Percentiles rank a stretch among this genome's conserved stretches.
Conservation (phyloP, 2,329 filamentous ascomycete species). For the Drechmeria coniospora region DNA sequence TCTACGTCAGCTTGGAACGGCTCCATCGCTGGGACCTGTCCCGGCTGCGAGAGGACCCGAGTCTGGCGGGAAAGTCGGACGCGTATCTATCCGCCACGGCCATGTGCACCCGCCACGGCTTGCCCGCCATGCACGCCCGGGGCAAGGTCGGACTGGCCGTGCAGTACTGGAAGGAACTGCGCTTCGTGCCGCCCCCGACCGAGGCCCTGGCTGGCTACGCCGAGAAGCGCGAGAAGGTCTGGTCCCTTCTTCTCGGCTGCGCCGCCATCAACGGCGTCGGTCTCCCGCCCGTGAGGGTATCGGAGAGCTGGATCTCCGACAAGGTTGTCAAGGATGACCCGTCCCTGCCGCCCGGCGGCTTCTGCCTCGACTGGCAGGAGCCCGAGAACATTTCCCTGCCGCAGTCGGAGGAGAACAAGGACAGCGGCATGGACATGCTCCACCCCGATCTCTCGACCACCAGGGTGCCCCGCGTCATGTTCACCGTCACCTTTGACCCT, state of each 20-base stretch:
- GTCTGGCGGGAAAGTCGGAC: constrained; percentile 27
- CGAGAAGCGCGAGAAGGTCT: constrained; percentile 34
- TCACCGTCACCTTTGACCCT: constrained; percentile 60
- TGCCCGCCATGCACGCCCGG: constrained; percentile 54
- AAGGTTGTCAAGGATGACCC: constrained; percentile 43
- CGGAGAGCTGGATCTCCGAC: constrained; percentile 58
- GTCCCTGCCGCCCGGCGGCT: constrained; percentile 24
- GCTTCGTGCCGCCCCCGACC: constrained; percentile 26
- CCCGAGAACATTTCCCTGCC: constrained; percentile 48
- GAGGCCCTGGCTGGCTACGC: constrained; percentile 21
- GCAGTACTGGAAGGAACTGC: constrained; percentile 61
- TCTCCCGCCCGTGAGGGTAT: constrained; percentile 51
- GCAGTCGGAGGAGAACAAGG: constrained; percentile 27
- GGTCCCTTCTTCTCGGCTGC: constrained; percentile 55
- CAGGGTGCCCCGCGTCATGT: constrained; percentile 55
- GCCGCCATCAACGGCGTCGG: constrained; percentile 27
- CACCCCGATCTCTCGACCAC: constrained; percentile 27
- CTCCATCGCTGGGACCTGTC: constrained; percentile 58
- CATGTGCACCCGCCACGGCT: constrained; percentile 55
- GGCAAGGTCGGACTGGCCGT: constrained; percentile 53
- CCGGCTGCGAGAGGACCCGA: constrained; percentile 34
- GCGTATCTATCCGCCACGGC: constrained; percentile 38
- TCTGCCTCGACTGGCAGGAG: constrained; percentile 55
- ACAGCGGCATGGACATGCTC: constrained; percentile 37
- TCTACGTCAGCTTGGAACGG: constrained; percentile 54